Conservation (phyloP, 306 rosid genomes). For the Pterocarpus santalinus region DNA sequence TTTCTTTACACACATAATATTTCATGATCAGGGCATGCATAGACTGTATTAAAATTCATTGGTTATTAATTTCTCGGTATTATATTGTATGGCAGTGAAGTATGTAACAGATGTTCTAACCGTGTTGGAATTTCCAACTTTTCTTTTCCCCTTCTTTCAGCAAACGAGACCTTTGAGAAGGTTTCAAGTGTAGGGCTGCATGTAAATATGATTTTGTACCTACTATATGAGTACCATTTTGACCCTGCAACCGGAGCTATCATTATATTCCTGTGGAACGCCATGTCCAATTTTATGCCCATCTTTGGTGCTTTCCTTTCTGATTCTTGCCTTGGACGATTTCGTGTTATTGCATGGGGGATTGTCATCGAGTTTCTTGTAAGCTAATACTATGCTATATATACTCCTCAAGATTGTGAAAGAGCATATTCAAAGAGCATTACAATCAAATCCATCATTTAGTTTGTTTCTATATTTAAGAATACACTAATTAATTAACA, state of each 20-base stretch:
- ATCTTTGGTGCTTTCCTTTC: slow-evolving; percentile 83
- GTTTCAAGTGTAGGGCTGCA: slow-evolving; percentile 75
- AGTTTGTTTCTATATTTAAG: neutral
- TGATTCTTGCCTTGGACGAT: slow-evolving; percentile 78
- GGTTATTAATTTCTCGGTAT: neutral
- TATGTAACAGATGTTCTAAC: slow-evolving; percentile 13
- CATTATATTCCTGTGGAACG: slow-evolving; percentile 65
- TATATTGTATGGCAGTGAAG: neutral
- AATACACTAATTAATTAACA: neutral
- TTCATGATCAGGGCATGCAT: neutral
- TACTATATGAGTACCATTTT: slow-evolving; percentile 58
- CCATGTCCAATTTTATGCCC: slow-evolving; percentile 56
- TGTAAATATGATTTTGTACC: slow-evolving; percentile 72
- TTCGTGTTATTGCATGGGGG: slow-evolving; percentile 66
- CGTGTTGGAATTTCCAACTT: neutral
- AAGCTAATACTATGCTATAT: slow-evolving; percentile 29
- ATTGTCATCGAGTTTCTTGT: slow-evolving; percentile 62
- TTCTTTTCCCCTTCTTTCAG: slow-evolving; percentile 49
- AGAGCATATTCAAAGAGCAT: neutral
- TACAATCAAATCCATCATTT: neutral
- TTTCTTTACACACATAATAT: slow-evolving; percentile 11
- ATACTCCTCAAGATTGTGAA: neutral
- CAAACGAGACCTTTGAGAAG: slow-evolving; percentile 82
- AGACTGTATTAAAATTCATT: neutral
- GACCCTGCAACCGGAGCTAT: slow-evolving; percentile 54